These are phyloP conservation scores for Rubia peregrina DNA, from an alignment of 305 asterid genomes.

Conservation along the genomic window DNA sequence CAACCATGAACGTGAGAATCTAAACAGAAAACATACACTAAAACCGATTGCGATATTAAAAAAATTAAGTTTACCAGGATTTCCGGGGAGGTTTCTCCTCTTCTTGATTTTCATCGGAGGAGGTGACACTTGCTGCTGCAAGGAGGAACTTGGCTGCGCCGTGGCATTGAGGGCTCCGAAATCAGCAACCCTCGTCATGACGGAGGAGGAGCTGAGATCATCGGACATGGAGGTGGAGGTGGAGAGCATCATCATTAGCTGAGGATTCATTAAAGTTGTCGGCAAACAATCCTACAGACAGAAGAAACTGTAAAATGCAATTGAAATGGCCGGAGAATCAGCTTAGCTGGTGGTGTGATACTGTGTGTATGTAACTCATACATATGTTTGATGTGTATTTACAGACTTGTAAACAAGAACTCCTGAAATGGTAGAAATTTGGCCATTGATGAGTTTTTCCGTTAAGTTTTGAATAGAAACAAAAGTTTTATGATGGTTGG, in stretches of 20 bases:
- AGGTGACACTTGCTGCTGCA: neutral
- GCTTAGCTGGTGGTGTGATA: too few relatives aligned
- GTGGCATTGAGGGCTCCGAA: neutral
- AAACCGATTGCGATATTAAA: too few relatives aligned
- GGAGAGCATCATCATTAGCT: slow-evolving; percentile 1
- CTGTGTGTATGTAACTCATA: too few relatives aligned
- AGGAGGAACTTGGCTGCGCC: neutral
- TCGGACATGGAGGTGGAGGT: slow-evolving; percentile 3
- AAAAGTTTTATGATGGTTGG: neutral
- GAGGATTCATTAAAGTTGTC: neutral
- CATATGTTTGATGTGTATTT: too few relatives aligned
- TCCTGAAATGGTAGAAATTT: neutral
- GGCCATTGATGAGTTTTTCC: neutral
- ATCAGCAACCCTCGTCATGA: neutral
- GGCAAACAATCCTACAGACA: neutral
- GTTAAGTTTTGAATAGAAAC: neutral
- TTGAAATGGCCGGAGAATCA: too few relatives aligned
- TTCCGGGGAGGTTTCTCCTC: neutral
- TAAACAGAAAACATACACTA: too few relatives aligned
- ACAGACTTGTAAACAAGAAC: neutral
- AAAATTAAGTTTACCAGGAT: neutral
- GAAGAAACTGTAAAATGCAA: neutral
- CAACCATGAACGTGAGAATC: too few relatives aligned
- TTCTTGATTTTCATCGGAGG: neutral
- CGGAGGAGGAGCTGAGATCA: slow-evolving; percentile 1